Evolutionary conservation across 192 early-diverging fungal species (phyloP).

Genomic region (Ramicandelaber brevisporus): DNA sequence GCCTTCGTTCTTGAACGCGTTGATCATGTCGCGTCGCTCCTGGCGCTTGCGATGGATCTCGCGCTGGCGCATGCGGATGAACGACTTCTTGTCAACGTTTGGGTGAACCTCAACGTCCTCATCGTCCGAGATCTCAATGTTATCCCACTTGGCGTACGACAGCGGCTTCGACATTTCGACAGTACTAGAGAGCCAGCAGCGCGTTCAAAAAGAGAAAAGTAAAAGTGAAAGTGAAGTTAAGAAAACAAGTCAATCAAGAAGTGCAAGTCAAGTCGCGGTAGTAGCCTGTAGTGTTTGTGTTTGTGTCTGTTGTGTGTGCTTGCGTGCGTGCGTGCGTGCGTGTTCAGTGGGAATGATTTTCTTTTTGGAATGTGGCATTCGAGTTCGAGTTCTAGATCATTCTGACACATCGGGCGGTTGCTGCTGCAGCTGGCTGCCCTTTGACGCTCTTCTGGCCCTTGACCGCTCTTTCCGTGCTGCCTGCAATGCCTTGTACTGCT

Average conservation of each 20-base stretch:
- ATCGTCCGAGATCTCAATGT: slow-evolving; percentile 85
- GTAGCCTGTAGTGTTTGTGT: slow-evolving; percentile 2
- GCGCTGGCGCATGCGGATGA: slow-evolving; percentile 74
- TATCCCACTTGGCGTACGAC: slow-evolving; percentile 96
- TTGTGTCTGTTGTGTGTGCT: slow-evolving; percentile 3
- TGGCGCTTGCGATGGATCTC: slow-evolving; percentile 70
- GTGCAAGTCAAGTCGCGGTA: neutral
- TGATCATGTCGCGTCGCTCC: slow-evolving; percentile 17
- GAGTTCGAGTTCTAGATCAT: neutral
- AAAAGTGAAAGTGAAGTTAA: neutral
- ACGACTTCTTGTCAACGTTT: slow-evolving; percentile 79
- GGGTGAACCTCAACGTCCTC: slow-evolving; percentile 91
- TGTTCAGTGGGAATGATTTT: neutral
- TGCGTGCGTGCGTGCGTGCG: neutral
- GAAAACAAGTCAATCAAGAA: neutral
- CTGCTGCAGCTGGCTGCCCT: slow-evolving; percentile 6
- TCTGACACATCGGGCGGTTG: slow-evolving; percentile 1
- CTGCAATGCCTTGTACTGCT: slow-evolving; percentile 12
- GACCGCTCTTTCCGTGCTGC: slow-evolving; percentile 12
- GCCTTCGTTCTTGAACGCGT: slow-evolving; percentile 7
- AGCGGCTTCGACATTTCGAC: too few species aligned
- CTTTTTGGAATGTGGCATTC: neutral
- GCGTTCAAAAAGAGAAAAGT: neutral
- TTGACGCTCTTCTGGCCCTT: too few species aligned
- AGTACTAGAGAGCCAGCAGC: too few species aligned